These are phyloP conservation scores for Carex myosuroides DNA, from an alignment of 176 grass and related monocot species.

Conservation along the genomic window DNA sequence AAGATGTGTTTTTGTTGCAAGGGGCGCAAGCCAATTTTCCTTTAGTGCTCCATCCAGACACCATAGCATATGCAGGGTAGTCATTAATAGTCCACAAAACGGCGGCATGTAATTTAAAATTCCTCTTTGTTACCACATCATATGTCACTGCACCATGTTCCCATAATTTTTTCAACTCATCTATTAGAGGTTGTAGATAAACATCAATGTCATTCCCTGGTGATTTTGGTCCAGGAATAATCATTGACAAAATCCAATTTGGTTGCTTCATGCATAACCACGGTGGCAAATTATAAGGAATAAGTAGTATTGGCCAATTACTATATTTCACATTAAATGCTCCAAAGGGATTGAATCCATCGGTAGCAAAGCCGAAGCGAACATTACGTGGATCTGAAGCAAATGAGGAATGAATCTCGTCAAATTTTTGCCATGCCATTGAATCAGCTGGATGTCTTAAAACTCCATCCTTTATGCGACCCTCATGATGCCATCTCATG, in stretches of 20 bases:
- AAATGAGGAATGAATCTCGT: not conserved
- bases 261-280: constrained; percentile 22
- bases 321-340: not conserved
- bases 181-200: constrained; percentile 15
- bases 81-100: constrained; percentile 18
- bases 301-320: constrained; percentile 2
- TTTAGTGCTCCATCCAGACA: constrained; percentile 16
- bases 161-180: constrained; percentile 10
- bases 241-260: not conserved
- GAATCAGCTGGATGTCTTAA: not conserved
- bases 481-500: constrained; percentile 23
- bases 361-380: not conserved
- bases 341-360: constrained; percentile 12
- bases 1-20: constrained; percentile 6
- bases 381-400: not conserved
- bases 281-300: constrained; percentile 14
- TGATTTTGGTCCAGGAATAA: not conserved
- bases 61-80: not conserved
- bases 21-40: not conserved
- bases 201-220: constrained; percentile 21
- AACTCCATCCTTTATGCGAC: not conserved
- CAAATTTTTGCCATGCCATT: not conserved
- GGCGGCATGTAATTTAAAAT: not conserved
- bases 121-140: not conserved
- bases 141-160: not conserved